Base-by-base conservation (phyloP, 2,329 filamentous ascomycete species). In the Penicillium hordei region DNA sequence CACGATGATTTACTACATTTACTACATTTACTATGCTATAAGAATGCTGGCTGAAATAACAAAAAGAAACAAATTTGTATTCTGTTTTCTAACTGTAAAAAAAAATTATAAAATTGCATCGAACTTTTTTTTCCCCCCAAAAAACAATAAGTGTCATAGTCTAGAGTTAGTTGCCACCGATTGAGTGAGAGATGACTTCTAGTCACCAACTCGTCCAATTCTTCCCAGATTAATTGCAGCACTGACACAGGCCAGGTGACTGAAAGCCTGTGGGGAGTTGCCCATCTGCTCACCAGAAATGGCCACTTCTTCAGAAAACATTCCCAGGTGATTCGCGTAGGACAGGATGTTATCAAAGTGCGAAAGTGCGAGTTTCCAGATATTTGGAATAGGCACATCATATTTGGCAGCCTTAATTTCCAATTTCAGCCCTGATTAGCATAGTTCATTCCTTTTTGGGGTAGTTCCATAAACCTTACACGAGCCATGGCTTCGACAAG, bases 271-370 rank as follows among this genome's bases (percentile, higher is more conserved):
- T 0, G 89, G 89, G 17, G 88, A 91, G 68, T 92, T 92, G 1
- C 89, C 89, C 58, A 92, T 79, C 75, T 92, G 89, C 74, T 92
- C 89, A 12, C 89, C 89, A 51, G 83, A 86, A 52, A 87, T 80
- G 5, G 88, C 83, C 66, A 92, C 91, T 76, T 92, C 89, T 71
- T 92, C 89, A 8, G 86, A 90, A 71, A 91, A 91, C 83, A 92
- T 91, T 65, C 82, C 83, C 54, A 92, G 75, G 70, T 92, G 89
- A 70, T 92, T 93, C 1, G 86, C 85, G 75, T 91, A 92, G 62
- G 82, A 82, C 25, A 92, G 78, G 81, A 91, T 89, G 67, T 90
- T 91, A 74, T 92, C 89, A 65, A 92, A 92, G 42, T 91, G 79
- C 63, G 83, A 88, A 63, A 89, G 81, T 7, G 89, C 79, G 48